Conservation (phyloP, 768 basidiomycete species). For the Naganishia friedmannii region DNA sequence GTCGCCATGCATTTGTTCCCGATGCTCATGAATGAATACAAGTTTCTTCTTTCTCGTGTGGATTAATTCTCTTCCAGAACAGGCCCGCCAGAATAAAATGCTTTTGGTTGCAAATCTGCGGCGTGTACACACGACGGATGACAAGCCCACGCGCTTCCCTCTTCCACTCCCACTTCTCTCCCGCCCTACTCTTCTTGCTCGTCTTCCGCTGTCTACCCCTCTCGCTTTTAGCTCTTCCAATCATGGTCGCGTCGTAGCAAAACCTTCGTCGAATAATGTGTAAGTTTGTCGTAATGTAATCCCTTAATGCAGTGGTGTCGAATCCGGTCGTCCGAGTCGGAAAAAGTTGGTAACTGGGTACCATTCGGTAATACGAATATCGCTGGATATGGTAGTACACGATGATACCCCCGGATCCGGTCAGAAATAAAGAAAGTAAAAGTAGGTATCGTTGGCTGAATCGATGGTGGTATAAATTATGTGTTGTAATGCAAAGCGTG, state of each 20-base stretch:
- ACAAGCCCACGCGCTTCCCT: neutral
- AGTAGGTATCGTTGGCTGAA: neutral
- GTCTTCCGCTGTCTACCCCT: too few species aligned
- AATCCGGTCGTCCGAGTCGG: neutral
- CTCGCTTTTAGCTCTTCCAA: too few species aligned
- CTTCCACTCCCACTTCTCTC: neutral
- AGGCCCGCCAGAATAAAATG: neutral
- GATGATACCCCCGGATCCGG: neutral
- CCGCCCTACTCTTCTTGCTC: neutral
- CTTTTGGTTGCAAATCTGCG: neutral
- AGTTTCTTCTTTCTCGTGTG: neutral
- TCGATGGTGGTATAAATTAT: neutral
- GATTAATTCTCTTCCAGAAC: too few species aligned
- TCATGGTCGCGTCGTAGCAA: too few species aligned
- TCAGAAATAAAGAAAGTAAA: neutral
- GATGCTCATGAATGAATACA: neutral
- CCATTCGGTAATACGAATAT: neutral
- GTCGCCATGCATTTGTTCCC: conserved; percentile 39
- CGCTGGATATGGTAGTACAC: neutral
- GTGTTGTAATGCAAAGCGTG: neutral
- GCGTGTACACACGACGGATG: neutral
- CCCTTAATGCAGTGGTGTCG: neutral
- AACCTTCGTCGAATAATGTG: neutral
- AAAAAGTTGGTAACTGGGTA: neutral
- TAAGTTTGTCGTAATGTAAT: neutral